Evolutionary conservation across 139 green algal species (phyloP), one percentile per base, ranked within the genome.

Genomic region (Chlorella sorokiniana): DNA sequence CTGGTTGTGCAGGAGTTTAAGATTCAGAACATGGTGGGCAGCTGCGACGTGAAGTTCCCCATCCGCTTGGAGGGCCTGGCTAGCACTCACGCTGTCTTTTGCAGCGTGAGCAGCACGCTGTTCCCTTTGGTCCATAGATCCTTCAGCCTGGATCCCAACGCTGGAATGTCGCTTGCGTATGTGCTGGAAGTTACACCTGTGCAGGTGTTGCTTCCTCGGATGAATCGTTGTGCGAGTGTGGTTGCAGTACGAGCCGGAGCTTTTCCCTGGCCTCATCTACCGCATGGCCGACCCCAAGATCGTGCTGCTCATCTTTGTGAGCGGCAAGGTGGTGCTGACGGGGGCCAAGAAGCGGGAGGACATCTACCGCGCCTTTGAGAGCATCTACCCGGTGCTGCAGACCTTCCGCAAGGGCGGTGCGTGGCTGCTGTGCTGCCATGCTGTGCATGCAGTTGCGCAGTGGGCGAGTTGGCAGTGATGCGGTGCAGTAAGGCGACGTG

Each of bases 251-350:
- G 97, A 99, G 88, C 97, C 97, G 18, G 97, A 99, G 92, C 91
- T 99, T 59, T 99, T 99, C 78, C 97, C 97, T 11, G 97, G 97
- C 37, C 88, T 99, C 41, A 99, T 99, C 81, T 99, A 99, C 90
- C 91, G 95, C 59, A 99, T 99, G 96, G 93, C 94, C 79, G 77
- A 93, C 64, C 97, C 97, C 69, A 99, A 99, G 88, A 95, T 99
- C 40, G 97, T 99, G 79, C 93, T 99, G 69, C 91, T 99, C 33
- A 98, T 99, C 86, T 99, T 99, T 84, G 97, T 99, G 10, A 97
- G 91, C 5, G 97, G 97, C 67, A 99, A 99, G 86, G 92, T 97
- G 11, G 94, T 97, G 4, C 76, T 97, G 35, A 97, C 94, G 75
- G 94, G 94, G 42, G 95, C 91, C 73, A 98, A 97, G 91, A 87